phyloP scores from a whole-genome alignment of 345 rosid species.

The Sapria himalayana region DNA sequence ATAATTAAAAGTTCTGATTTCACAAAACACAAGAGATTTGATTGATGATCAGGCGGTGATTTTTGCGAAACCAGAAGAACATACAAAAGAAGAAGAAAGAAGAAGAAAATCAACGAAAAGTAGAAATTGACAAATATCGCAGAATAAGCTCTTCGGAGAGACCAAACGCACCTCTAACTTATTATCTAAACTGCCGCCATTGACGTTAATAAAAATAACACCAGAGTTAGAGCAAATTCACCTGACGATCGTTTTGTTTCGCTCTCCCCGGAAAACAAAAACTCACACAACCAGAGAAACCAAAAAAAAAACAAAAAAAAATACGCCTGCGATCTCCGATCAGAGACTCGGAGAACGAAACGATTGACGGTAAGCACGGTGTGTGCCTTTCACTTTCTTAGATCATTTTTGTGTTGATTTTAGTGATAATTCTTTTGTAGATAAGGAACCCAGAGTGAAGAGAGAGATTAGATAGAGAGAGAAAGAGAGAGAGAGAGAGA shows the following conservation, averaged over 20 bases:
- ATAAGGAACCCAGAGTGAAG: too few species aligned
- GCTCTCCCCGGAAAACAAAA: background rate
- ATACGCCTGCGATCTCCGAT: too few species aligned
- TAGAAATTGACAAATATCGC: conserved; percentile 8
- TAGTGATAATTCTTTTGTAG: conserved; percentile 6
- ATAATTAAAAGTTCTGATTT: conserved; percentile 11
- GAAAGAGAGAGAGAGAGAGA: conserved; percentile 4
- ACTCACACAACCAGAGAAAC: conserved; percentile 10
- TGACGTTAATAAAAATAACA: too few species aligned
- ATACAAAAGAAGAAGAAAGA: background rate
- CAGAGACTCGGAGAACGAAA: conserved; percentile 1
- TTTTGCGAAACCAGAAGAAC: background rate
- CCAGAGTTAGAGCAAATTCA: too few species aligned
- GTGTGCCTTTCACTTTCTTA: background rate
- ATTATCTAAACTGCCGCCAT: background rate
- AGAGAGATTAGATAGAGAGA: background rate
- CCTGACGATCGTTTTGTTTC: too few species aligned
- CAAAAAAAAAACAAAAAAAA: background rate
- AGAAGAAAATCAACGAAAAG: conserved; percentile 3
- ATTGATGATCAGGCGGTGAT: background rate
- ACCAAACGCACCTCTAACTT: conserved; percentile 5
- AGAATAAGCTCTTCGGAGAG: conserved; percentile 6
- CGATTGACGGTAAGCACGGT: background rate
- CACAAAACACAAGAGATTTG: conserved; percentile 8
- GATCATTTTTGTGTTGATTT: conserved; percentile 2